phyloP scores from a whole-genome alignment of 306 rosid genomes.

The Lathyrus tuberosus region DNA sequence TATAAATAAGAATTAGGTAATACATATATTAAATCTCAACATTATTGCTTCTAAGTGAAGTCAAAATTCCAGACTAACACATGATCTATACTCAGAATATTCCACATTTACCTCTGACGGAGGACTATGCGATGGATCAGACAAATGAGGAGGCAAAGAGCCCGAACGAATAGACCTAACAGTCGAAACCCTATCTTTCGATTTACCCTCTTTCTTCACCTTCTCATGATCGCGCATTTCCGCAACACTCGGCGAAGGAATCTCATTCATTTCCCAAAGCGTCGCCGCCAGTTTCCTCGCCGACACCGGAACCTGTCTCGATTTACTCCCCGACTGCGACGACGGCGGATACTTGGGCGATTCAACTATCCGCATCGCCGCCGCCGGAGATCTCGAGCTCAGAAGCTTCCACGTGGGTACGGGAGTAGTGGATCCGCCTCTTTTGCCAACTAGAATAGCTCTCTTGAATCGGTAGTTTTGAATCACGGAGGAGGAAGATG shows the following conservation, averaged over 20 bases:
- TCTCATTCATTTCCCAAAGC: slow-evolving; percentile 98
- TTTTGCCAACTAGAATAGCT: slow-evolving; percentile 79
- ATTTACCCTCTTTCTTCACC: slow-evolving; percentile 63
- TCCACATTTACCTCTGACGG: slow-evolving; percentile 70
- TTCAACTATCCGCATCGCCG: slow-evolving; percentile 58
- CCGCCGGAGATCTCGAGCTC: slow-evolving; percentile 75
- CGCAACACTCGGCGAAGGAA: slow-evolving; percentile 77
- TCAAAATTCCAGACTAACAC: slow-evolving; percentile 13
- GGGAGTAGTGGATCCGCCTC: slow-evolving; percentile 88
- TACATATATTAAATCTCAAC: neutral
- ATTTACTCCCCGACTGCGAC: slow-evolving; percentile 49
- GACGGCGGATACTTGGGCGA: slow-evolving; percentile 63
- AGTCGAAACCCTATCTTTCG: slow-evolving; percentile 57
- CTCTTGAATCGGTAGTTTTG: slow-evolving; percentile 91
- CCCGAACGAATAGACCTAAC: slow-evolving; percentile 79
- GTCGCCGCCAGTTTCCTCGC: slow-evolving; percentile 99
- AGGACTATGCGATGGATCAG: slow-evolving; percentile 98
- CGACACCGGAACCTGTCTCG: slow-evolving; percentile 70
- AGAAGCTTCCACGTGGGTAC: slow-evolving; percentile 90
- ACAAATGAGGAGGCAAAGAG: slow-evolving; percentile 93
- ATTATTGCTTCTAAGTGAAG: neutral
- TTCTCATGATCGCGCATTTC: slow-evolving; percentile 53
- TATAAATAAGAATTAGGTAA: slow-evolving; percentile 11
- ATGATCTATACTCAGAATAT: slow-evolving; percentile 11
- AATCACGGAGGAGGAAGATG: slow-evolving; percentile 80